phyloP scores from a whole-genome alignment of 805 yeast genomes.

The Candida dajiaensis region DNA sequence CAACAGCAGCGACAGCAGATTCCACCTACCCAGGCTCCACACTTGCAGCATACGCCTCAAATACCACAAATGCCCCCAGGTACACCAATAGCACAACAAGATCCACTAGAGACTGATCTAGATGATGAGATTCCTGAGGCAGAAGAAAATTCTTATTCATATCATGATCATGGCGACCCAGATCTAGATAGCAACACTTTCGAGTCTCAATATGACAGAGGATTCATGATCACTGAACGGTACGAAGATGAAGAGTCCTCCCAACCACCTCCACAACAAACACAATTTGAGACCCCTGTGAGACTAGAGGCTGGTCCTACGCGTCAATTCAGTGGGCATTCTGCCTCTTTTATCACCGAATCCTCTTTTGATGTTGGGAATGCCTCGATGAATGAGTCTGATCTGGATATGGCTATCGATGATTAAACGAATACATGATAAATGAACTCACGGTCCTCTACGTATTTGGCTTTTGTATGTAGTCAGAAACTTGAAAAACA shows the following conservation, averaged over 20 bases:
- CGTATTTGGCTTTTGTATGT: background rate
- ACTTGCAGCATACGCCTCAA: constrained; percentile 2
- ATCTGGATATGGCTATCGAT: constrained; percentile 41
- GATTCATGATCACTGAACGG: constrained; percentile 22
- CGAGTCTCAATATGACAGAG: constrained; percentile 22
- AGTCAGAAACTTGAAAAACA: no score
- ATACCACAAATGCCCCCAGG: background rate
- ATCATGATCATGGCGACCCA: constrained; percentile 22
- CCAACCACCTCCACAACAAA: constrained; percentile 7
- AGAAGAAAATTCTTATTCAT: constrained; percentile 32
- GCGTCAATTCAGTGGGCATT: background rate
- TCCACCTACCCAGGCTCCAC: background rate
- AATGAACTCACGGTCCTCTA: background rate
- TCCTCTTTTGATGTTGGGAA: constrained; percentile 19
- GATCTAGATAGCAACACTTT: constrained; percentile 16
- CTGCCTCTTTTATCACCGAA: constrained; percentile 7
- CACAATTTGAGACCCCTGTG: constrained; percentile 12
- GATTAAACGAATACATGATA: constrained; percentile 14
- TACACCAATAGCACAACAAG: background rate
- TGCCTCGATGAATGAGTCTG: constrained; percentile 28
- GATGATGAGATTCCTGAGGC: constrained; percentile 44
- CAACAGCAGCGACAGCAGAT: constrained; percentile 2
- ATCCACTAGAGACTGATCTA: constrained; percentile 19
- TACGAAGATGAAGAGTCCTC: constrained; percentile 12
- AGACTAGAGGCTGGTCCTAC: constrained; percentile 3